Evolutionary conservation across 257 asterid genomes (phyloP).

Genomic region (Lithospermum erythrorhizon): DNA sequence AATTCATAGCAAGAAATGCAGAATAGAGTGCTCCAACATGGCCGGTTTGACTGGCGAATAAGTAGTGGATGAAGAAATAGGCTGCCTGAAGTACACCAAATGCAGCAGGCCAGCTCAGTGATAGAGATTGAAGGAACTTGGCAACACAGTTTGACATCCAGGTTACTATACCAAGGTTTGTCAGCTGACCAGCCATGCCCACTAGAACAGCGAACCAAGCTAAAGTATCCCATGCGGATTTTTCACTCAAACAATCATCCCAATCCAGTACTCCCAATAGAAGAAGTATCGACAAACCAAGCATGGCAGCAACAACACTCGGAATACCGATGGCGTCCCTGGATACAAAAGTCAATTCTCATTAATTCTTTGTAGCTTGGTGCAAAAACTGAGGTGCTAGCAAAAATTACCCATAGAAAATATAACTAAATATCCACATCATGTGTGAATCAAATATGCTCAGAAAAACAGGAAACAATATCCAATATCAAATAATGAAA

Average conservation of each 20-base stretch:
- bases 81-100: slow-evolving; percentile 80
- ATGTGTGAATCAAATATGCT: too few relatives aligned
- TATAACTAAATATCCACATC: too few relatives aligned
- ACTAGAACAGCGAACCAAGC: slow-evolving; percentile 93
- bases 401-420: too few relatives aligned
- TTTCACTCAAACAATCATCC: slow-evolving; percentile 93
- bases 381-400: too few relatives aligned
- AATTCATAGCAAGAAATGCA: slow-evolving; percentile 88
- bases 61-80: slow-evolving; percentile 81
- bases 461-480: too few relatives aligned
- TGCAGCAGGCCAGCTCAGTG: slow-evolving; percentile 92
- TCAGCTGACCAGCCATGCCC: slow-evolving; percentile 93
- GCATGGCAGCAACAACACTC: slow-evolving; percentile 97
- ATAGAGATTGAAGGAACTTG: slow-evolving; percentile 45
- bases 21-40: slow-evolving; percentile 93
- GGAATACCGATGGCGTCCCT: slow-evolving; percentile 86
- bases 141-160: slow-evolving; percentile 95
- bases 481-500: too few relatives aligned
- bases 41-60: slow-evolving; percentile 93
- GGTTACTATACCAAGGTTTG: slow-evolving; percentile 69
- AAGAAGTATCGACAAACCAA: slow-evolving; percentile 76
- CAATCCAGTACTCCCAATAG: slow-evolving; percentile 71
- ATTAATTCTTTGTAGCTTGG: neutral
- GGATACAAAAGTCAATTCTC: slow-evolving; percentile 11
- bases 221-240: slow-evolving; percentile 27